Percentiles rank a stretch among this genome's conserved stretches.
These are phyloP conservation scores for Rhynchospora breviuscula DNA, from an alignment of 176 grass and related monocot genomes.

Conservation along the genomic window DNA sequence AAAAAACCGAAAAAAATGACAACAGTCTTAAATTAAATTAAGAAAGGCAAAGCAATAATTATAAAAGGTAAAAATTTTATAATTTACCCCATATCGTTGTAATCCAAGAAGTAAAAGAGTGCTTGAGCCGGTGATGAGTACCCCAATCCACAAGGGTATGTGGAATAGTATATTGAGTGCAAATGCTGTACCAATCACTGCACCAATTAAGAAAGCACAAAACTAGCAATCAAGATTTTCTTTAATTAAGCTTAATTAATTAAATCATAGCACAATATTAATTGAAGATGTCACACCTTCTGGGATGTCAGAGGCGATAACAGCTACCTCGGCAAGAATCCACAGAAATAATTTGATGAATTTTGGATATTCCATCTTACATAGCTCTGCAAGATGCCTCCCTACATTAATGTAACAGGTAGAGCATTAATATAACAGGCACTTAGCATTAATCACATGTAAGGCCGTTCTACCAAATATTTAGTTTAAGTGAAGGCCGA, in stretches of 20 bases:
- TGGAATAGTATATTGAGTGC: slow-evolving; percentile 60
- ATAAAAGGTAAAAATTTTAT: not conserved
- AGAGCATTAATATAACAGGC: no score
- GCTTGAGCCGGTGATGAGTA: slow-evolving; percentile 53
- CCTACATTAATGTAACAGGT: slow-evolving; percentile 27
- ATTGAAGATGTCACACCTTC: slow-evolving; percentile 26
- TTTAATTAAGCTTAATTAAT: no score
- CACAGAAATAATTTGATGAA: slow-evolving; percentile 54
- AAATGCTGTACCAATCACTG: slow-evolving; percentile 78
- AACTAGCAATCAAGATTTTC: no score
- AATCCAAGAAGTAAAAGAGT: slow-evolving; percentile 54
- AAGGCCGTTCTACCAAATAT: no score
- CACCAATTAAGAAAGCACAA: slow-evolving; percentile 18
- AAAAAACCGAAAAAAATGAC: not conserved
- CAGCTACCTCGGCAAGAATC: slow-evolving; percentile 53
- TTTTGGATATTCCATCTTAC: slow-evolving; percentile 64
- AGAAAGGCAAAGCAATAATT: not conserved
- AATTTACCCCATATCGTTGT: slow-evolving; percentile 52
- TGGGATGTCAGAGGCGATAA: slow-evolving; percentile 71
- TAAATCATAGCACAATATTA: no score
- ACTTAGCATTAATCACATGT: no score
- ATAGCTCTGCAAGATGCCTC: slow-evolving; percentile 63
- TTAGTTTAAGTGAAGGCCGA: not conserved
- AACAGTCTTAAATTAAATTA: not conserved
- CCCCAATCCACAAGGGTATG: slow-evolving; percentile 51